Evolutionary conservation across 2,329 filamentous ascomycete species (phyloP), one percentile per base, ranked within the genome.

Genomic region (Dactylellina haptotyla): DNA sequence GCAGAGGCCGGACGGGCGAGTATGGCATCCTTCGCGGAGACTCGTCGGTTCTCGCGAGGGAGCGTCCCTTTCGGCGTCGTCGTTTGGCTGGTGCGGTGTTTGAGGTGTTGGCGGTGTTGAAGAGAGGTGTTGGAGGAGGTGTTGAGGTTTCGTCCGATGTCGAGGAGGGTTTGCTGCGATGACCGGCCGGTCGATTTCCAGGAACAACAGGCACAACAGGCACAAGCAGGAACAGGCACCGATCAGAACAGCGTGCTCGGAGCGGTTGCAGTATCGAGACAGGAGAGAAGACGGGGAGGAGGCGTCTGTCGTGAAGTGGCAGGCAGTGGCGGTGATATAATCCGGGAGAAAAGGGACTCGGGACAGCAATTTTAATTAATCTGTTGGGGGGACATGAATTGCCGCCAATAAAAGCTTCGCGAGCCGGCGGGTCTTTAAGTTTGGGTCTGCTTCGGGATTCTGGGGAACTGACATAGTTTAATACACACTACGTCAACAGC

Each of bases 61-160:
- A 39, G 48, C 14, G 37, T 26, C 23, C 16, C 20, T 43, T 43
- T 39, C 16, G 5, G 16, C 12, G n/a, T n/a, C 34, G 32, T 54
- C 51, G 10, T 26, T 32, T 34, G 32, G n/a, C 37, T n/a, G 14
- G 37, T 41, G 14, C 45, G n/a, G 43, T 48, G 45, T 26, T 48
- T 48, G 18, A 45, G 18, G 18, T 48, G 18, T 48, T 20, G 45
- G 18, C 45, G 45, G 14, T 48, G 45, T 16, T 20, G 18, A 23
- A 23, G 14, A 20, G 43, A 20, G 45, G 25, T 16, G 32, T 37
- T 37, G n/a, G 2, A 37, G 32, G 32, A 41, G n/a, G n/a, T n/a
- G n/a, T n/a, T n/a, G n/a, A n/a, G 51, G 63, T 45, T 69, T 69
- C 64, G 64, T 69, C 64, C 46, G 64, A 69, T 69, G 64, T 69